Evolutionary conservation across 2,329 filamentous ascomycete species (phyloP).

Genomic region (Iodosphaeria phyllophila): DNA sequence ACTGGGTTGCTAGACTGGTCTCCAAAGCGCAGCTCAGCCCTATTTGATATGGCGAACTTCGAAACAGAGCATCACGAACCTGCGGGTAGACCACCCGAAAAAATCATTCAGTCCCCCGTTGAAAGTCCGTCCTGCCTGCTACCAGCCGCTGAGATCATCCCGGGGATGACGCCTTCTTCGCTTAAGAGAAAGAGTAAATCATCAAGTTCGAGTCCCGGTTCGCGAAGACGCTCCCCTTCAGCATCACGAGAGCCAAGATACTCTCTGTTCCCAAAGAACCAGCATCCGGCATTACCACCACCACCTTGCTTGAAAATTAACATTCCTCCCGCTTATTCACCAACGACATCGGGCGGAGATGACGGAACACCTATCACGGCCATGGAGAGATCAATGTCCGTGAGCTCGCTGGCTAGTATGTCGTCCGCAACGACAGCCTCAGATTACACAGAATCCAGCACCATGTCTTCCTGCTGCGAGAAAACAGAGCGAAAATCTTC

Average conservation of each 20-base stretch:
- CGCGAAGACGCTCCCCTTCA: not conserved
- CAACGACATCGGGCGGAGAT: conserved; percentile 7
- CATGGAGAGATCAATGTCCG: conserved; percentile 5
- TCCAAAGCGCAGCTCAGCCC: conserved; percentile 11
- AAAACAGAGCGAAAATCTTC: conserved; percentile 1
- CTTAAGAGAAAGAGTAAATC: conserved; percentile 4
- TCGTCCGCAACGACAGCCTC: not conserved
- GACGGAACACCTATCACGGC: conserved; percentile 3
- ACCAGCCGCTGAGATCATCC: too few species aligned
- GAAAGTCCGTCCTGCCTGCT: too few species aligned
- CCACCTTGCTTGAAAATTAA: too few species aligned
- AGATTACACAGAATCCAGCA: conserved; percentile 1
- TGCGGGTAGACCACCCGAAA: conserved; percentile 2
- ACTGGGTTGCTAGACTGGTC: conserved; percentile 10
- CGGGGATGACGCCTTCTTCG: conserved; percentile 9
- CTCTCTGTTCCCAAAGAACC: conserved; percentile 5
- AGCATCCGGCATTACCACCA: conserved; percentile 2
- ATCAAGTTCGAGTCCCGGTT: conserved; percentile 1
- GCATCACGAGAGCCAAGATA: conserved; percentile 4
- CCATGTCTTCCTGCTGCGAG: not conserved
- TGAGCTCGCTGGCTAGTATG: conserved; percentile 2
- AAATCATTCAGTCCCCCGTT: conserved; percentile 5
- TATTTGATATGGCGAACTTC: conserved; percentile 10
- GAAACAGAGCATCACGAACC: conserved; percentile 4
- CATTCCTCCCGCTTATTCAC: conserved; percentile 5